phyloP scores from a whole-genome alignment of 2,329 filamentous ascomycete species.

The Nothophoma quercina region DNA sequence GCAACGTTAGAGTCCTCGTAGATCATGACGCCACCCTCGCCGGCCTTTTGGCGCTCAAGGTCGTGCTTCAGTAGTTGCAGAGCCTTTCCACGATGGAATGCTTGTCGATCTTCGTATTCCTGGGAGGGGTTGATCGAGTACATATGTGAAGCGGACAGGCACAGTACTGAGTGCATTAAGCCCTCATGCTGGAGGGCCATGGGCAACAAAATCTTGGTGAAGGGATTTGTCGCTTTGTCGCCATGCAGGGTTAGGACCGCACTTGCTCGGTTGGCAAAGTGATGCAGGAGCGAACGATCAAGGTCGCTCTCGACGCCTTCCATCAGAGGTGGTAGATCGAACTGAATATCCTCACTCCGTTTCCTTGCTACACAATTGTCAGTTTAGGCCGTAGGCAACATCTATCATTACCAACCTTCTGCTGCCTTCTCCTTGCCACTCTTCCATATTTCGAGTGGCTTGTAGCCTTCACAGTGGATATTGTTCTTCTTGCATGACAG shows the following conservation, averaged over 20 bases:
- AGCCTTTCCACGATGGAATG: constrained; percentile 45
- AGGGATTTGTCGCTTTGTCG: constrained; percentile 77
- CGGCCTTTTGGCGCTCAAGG: constrained; percentile 48
- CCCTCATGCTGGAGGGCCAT: constrained; percentile 81
- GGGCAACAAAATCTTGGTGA: constrained; percentile 82
- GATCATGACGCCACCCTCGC: constrained; percentile 45
- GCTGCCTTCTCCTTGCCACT: constrained; percentile 80
- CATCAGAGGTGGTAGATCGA: constrained; percentile 68
- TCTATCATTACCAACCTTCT: constrained; percentile 57
- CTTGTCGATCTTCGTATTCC: constrained; percentile 61
- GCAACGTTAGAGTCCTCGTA: constrained; percentile 67
- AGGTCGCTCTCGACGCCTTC: constrained; percentile 81
- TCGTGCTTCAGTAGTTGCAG: constrained; percentile 61
- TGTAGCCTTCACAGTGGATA: constrained; percentile 89
- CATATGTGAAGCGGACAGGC: constrained; percentile 79
- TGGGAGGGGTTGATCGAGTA: constrained; percentile 60
- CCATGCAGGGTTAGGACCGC: constrained; percentile 82
- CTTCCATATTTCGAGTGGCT: constrained; percentile 85
- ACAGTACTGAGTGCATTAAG: constrained; percentile 89
- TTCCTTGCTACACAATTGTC: constrained; percentile 40
- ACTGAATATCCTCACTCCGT: constrained; percentile 48
- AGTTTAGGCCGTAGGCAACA: constrained; percentile 18
- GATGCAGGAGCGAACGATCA: constrained; percentile 81
- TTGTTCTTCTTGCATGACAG: constrained; percentile 94
- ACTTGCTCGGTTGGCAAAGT: constrained; percentile 82